These are phyloP conservation scores for Acanthamoeba royreba DNA, from an alignment of 208 protist genomes.

Conservation along the genomic window DNA sequence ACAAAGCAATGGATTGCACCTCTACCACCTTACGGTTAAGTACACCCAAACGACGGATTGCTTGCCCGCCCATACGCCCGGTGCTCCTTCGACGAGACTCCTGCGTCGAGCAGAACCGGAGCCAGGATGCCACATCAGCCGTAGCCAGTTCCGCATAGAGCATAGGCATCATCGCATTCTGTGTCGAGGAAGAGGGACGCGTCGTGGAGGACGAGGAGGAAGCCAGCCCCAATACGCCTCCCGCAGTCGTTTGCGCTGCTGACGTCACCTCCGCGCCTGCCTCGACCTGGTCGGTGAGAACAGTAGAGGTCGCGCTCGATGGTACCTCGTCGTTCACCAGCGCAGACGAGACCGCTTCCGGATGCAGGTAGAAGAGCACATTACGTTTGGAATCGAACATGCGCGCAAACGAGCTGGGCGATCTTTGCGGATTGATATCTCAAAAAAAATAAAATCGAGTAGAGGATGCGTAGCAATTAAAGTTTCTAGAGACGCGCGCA, in stretches of 20 bases:
- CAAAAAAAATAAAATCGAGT: not conserved
- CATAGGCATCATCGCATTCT: not conserved
- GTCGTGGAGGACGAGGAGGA: not conserved
- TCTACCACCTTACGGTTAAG: not conserved
- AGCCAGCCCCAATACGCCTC: too few species aligned
- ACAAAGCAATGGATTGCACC: not conserved
- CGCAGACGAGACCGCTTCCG: not conserved
- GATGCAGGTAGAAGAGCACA: not conserved
- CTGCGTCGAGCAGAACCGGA: not conserved
- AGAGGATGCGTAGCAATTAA: not conserved
- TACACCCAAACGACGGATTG: not conserved
- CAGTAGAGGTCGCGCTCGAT: not conserved
- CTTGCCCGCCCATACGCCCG: not conserved
- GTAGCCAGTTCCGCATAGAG: not conserved
- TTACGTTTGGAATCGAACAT: slow-evolving; percentile 27
- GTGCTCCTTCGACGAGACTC: not conserved
- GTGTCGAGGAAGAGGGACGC: too few species aligned
- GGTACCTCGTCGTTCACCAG: not conserved
- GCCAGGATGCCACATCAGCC: not conserved
- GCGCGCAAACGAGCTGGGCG: too few species aligned
- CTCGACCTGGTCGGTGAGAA: too few species aligned
- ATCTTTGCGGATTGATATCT: not conserved
- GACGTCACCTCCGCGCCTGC: too few species aligned
- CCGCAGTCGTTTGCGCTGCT: too few species aligned
- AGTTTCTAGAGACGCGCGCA: too few species aligned